These are phyloP conservation scores for Ustilago hordei DNA, from an alignment of 1,284 basidiomycete species.

Conservation along the genomic window DNA sequence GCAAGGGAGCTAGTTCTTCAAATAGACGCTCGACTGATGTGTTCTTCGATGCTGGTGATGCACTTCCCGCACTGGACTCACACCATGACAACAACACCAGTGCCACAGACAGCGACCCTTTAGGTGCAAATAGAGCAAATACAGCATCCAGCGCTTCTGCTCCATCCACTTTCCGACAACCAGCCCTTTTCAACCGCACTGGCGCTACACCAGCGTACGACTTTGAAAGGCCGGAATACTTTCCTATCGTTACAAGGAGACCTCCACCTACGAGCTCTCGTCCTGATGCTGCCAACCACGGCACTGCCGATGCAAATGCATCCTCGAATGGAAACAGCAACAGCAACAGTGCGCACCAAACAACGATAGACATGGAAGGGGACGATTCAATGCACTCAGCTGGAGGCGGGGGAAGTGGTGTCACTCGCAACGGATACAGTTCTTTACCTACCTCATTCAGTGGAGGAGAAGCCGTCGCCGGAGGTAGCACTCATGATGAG, in stretches of 20 bases:
- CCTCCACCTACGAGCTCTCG: conserved; percentile 31
- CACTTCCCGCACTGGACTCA: conserved; percentile 34
- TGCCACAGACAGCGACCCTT: conserved; percentile 34
- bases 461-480: conserved; percentile 1
- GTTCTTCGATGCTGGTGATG: conserved; percentile 64
- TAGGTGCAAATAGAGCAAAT: conserved; percentile 41
- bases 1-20: conserved; percentile 29
- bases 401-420: conserved; percentile 7
- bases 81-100: not conserved
- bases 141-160: conserved; percentile 7
- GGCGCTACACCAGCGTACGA: conserved; percentile 47
- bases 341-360: conserved; percentile 16
- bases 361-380: conserved; percentile 38
- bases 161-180: conserved; percentile 10
- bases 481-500: conserved; percentile 17
- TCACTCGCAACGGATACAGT: conserved; percentile 35
- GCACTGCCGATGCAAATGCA: not conserved
- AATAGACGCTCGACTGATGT: conserved; percentile 37
- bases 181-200: conserved; percentile 8
- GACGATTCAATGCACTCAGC: conserved; percentile 28
- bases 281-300: conserved; percentile 7
- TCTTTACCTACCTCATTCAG: conserved; percentile 33
- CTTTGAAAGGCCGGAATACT: conserved; percentile 62
- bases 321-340: not conserved
- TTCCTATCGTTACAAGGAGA: conserved; percentile 32